These are phyloP conservation scores for Omphalotus guepiniiformis DNA, from an alignment of 768 basidiomycete species.

Conservation along the genomic window DNA sequence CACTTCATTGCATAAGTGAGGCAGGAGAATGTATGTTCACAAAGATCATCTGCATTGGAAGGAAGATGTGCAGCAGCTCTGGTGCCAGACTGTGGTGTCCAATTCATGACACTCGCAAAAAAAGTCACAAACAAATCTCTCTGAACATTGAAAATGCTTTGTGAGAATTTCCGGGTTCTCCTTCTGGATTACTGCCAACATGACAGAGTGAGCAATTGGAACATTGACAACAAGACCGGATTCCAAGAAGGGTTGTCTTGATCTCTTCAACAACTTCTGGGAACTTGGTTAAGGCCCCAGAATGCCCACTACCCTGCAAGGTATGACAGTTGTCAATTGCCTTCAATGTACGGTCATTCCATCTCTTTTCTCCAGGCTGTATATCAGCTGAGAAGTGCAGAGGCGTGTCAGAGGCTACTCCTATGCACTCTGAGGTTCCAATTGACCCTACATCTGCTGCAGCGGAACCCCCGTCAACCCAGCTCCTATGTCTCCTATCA, in stretches of 20 bases:
- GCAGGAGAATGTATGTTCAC: slow-evolving; percentile 2
- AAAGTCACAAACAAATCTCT: slow-evolving; percentile 9
- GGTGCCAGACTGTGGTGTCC: slow-evolving; percentile 2
- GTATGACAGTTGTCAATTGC: neutral
- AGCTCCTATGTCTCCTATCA: slow-evolving; percentile 17
- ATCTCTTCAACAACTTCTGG: slow-evolving; percentile 14
- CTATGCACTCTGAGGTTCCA: neutral
- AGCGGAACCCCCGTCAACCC: slow-evolving; percentile 8
- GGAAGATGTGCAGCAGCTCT: slow-evolving; percentile 10
- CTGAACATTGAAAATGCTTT: slow-evolving; percentile 13
- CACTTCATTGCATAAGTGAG: neutral
- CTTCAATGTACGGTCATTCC: neutral
- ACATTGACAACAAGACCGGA: slow-evolving; percentile 11
- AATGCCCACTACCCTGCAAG: slow-evolving; percentile 9
- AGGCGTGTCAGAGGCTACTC: neutral
- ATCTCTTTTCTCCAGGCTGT: neutral
- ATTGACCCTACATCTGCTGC: neutral
- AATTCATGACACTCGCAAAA: neutral
- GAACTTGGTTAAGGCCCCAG: slow-evolving; percentile 11
- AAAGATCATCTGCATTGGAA: slow-evolving; percentile 2
- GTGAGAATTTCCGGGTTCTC: slow-evolving; percentile 6
- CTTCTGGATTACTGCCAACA: slow-evolving; percentile 12
- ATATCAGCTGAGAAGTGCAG: neutral
- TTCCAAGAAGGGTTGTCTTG: slow-evolving; percentile 8
- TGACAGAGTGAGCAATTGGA: slow-evolving; percentile 11